These are phyloP conservation scores for Aspergillus wentii DNA, from an alignment of 495 filamentous ascomycete species.

Conservation along the genomic window DNA sequence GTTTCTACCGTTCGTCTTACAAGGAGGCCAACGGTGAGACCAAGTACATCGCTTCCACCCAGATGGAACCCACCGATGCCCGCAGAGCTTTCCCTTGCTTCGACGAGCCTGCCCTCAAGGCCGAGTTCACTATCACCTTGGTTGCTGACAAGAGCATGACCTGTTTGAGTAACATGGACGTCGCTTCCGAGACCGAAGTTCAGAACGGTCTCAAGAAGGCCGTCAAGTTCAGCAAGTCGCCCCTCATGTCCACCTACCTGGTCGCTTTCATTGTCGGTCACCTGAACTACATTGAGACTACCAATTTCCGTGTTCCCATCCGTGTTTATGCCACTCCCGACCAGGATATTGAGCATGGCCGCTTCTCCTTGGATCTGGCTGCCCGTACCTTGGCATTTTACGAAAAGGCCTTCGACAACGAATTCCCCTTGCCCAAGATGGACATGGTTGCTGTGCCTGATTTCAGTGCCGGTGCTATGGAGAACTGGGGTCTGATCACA, in stretches of 20 bases:
- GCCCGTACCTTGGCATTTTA: constrained; percentile 52
- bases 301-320: constrained; percentile 60
- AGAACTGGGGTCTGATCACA: constrained; percentile 97
- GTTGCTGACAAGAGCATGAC: constrained; percentile 58
- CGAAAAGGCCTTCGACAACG: constrained; percentile 50
- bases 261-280: constrained; percentile 66
- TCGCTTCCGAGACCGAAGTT: constrained; percentile 51
- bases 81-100: constrained; percentile 65
- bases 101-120: constrained; percentile 67
- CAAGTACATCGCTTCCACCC: constrained; percentile 58
- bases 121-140: constrained; percentile 60
- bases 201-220: constrained; percentile 54
- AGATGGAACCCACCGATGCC: constrained; percentile 65
- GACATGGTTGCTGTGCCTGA: constrained; percentile 98
- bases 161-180: constrained; percentile 68
- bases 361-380: constrained; percentile 60
- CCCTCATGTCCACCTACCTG: constrained; percentile 66
- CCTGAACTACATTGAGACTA: constrained; percentile 60
- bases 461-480: constrained; percentile 93
- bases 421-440: constrained; percentile 74
- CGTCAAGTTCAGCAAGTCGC: constrained; percentile 63
- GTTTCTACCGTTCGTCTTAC: constrained; percentile 65
- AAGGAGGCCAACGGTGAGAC: constrained; percentile 50
- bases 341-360: constrained; percentile 60
- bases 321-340: constrained; percentile 60